These are phyloP conservation scores for Solanum sejunctum DNA, from an alignment of 257 asterid genomes.

Conservation along the genomic window DNA sequence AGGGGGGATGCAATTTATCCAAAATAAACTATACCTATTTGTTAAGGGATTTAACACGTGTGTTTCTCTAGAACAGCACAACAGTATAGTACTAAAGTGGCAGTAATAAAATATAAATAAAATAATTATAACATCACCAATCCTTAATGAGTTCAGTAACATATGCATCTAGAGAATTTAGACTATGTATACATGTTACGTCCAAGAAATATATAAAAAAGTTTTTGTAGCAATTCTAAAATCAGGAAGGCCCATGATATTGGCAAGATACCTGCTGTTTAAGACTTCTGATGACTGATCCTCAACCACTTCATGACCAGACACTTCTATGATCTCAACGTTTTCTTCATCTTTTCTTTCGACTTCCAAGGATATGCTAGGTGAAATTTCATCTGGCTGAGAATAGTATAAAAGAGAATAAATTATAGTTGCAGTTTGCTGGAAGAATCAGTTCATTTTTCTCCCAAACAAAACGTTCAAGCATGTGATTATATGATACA, in stretches of 20 bases:
- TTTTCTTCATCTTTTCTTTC: slow-evolving; percentile 19
- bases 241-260: not conserved
- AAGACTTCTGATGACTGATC: slow-evolving; percentile 10
- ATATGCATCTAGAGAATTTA: not conserved
- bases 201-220: not conserved
- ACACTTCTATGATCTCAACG: slow-evolving; percentile 21
- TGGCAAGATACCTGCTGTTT: not conserved
- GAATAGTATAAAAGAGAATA: not conserved
- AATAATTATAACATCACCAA: not conserved
- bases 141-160: not conserved
- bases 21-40: not conserved
- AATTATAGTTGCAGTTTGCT: not conserved
- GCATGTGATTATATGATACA: not conserved
- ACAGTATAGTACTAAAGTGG: not conserved
- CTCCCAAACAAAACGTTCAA: not conserved
- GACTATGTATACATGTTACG: not conserved
- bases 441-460: not conserved
- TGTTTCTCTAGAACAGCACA: not conserved
- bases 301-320: slow-evolving; percentile 16
- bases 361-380: slow-evolving; percentile 12
- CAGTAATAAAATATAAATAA: not conserved
- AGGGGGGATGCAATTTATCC: not conserved
- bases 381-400: slow-evolving; percentile 14
- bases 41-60: not conserved
- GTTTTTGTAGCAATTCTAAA: not conserved